Conservation (phyloP, 768 basidiomycete species). For the Agaricus subrufescens region DNA sequence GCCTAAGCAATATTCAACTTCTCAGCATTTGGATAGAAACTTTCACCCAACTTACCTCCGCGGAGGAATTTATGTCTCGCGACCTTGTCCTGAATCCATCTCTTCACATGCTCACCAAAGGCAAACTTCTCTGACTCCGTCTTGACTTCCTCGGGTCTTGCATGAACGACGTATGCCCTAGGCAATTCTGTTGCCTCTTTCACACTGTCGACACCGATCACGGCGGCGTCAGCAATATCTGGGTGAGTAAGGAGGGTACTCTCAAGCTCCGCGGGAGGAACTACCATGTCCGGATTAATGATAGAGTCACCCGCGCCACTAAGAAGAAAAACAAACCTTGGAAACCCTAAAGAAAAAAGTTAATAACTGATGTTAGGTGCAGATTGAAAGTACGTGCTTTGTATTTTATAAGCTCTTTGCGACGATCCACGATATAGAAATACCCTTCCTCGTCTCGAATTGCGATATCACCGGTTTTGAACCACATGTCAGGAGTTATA, state of each 20-base stretch:
- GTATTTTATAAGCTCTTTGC: conserved; percentile 76
- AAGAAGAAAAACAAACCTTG: conserved; percentile 46
- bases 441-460: conserved; percentile 63
- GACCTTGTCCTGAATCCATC: conserved; percentile 70
- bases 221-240: conserved; percentile 73
- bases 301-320: neutral
- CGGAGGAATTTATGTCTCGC: conserved; percentile 75
- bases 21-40: conserved; percentile 54
- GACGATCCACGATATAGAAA: conserved; percentile 70
- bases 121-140: conserved; percentile 30
- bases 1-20: conserved; percentile 33
- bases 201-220: conserved; percentile 67
- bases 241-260: conserved; percentile 70
- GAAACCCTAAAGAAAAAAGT: conserved; percentile 50
- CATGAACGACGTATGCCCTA: conserved; percentile 64
- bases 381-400: conserved; percentile 35
- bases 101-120: conserved; percentile 47
- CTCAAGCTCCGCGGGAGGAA: conserved; percentile 86
- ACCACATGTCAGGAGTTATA: conserved; percentile 67
- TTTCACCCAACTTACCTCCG: conserved; percentile 62
- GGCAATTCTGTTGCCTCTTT: conserved; percentile 81
- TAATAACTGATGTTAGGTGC: neutral
- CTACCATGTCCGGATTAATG: conserved; percentile 28
- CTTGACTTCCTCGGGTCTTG: conserved; percentile 29
- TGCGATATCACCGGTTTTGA: conserved; percentile 86